Conservation (phyloP, 2,329 filamentous ascomycete species). For the Botrytis medusae region DNA sequence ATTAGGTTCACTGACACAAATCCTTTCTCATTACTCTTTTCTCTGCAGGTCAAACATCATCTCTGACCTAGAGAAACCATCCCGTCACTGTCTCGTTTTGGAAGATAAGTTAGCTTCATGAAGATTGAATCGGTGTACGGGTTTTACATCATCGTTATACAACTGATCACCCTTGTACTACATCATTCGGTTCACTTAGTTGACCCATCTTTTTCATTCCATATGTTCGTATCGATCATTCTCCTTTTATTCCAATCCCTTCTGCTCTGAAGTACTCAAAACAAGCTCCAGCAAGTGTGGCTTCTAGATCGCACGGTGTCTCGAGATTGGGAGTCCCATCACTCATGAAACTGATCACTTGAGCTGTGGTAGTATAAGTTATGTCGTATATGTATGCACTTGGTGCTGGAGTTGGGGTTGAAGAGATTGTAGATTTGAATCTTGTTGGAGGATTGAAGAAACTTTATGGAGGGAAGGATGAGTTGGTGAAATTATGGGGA, state of each 20-base stretch:
- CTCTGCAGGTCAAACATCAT: background rate
- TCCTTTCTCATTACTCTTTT: background rate
- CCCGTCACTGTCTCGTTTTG: accelerated
- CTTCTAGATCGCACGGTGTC: background rate
- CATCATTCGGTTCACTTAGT: background rate
- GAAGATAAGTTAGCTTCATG: background rate
- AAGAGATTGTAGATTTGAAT: background rate
- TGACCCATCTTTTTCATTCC: background rate
- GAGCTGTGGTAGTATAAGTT: background rate
- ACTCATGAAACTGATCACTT: accelerated
- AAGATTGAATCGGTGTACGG: background rate
- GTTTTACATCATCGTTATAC: background rate
- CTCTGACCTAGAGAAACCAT: background rate
- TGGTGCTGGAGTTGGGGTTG: background rate
- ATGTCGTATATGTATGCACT: background rate
- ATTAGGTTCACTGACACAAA: accelerated
- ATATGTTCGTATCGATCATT: too few relatives aligned
- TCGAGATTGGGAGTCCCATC: background rate
- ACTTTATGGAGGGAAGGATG: background rate
- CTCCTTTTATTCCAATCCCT: too few relatives aligned
- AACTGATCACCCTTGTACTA: background rate
- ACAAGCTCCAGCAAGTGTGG: background rate
- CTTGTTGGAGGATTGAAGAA: background rate
- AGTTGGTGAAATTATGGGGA: background rate
- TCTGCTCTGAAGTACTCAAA: too few relatives aligned